phyloP scores from a whole-genome alignment of 139 green algal species.

The Coelastrella sp. region DNA sequence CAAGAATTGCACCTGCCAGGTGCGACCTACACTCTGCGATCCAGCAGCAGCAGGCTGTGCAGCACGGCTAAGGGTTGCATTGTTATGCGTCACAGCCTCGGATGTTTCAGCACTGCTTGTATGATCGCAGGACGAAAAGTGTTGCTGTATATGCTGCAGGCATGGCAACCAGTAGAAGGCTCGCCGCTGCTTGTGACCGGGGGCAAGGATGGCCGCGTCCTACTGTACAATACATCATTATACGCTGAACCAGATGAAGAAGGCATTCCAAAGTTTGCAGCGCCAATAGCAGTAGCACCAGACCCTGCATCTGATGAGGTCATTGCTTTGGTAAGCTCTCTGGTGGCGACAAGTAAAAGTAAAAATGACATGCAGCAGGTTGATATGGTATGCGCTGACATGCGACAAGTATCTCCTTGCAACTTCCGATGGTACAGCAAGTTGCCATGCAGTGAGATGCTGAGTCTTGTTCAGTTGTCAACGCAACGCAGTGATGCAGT shows the following conservation, averaged over 20 bases:
- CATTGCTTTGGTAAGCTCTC: slow-evolving; percentile 1
- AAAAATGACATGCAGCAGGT: too few relatives aligned
- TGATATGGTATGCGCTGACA: too few relatives aligned
- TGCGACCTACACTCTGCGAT: neutral
- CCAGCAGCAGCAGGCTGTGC: neutral
- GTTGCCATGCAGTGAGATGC: too few relatives aligned
- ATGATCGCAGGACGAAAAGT: too few relatives aligned
- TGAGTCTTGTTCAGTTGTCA: too few relatives aligned
- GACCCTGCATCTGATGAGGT: slow-evolving; percentile 21
- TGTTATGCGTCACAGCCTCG: too few relatives aligned
- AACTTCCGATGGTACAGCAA: too few relatives aligned
- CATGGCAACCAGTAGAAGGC: slow-evolving; percentile 27
- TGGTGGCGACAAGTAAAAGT: neutral
- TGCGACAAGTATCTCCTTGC: too few relatives aligned
- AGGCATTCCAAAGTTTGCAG: slow-evolving; percentile 31
- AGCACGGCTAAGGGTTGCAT: too few relatives aligned
- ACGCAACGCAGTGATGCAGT: too few relatives aligned
- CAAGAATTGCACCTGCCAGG: slow-evolving; percentile 30
- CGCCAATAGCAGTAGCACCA: slow-evolving; percentile 15
- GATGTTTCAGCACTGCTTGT: too few relatives aligned
- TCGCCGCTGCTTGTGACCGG: slow-evolving; percentile 18
- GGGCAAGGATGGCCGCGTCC: slow-evolving; percentile 28
- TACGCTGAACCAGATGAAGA: slow-evolving; percentile 31
- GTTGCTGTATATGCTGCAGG: neutral
- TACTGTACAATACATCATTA: slow-evolving; percentile 9